Evolutionary conservation across 345 rosid genomes (phyloP), one percentile per base, ranked within the genome.

Genomic region (Geranium rotundifolium): DNA sequence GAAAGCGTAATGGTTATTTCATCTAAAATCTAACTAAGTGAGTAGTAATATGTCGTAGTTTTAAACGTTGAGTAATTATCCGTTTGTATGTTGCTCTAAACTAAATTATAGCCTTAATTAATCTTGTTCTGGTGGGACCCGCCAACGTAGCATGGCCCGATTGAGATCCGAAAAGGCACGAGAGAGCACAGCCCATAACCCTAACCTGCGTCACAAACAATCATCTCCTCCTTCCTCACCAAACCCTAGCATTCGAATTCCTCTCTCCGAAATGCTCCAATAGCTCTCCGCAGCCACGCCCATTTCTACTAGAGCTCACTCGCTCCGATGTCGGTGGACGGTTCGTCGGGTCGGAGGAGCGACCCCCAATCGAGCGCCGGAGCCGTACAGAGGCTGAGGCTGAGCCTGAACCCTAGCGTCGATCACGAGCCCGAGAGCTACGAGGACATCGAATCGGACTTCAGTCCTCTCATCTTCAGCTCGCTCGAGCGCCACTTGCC

Each of bases 401-500:
- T 77, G 63, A 77, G 77, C 60, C 78, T 77, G 78, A 65, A 71
- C 65, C 90, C 95, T 3, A 85, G 65, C 64, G 55, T 72, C 63
- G 88, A 88, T 46, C 95, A 84, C 80, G 75, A 76, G 62, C 87
- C 95, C 7, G 95, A 87, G 6, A 81, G 69, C 84, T 91, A 91
- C 68, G 95, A 91, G 29, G 98, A 83, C 80, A 70, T 91, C 56
- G 82, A 70, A 61, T 64, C 75, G 73, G 92, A 82, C 17, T 89
- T 81, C 73, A 82, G 77, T 60, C 90, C 92, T 20, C 63, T 72
- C 60, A 85, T 91, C 50, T 86, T 86, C 69, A 86, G 86, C 81
- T 86, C 98, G 2, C 86, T 89, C 13, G 96, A 89, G 84, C 75
- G 85, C 0, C 84, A 86, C 84, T 74, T 89, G 60, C 98, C 98